These are phyloP conservation scores for Paecilomyces fulvus DNA, from an alignment of 2,329 filamentous ascomycete species.

Conservation along the genomic window DNA sequence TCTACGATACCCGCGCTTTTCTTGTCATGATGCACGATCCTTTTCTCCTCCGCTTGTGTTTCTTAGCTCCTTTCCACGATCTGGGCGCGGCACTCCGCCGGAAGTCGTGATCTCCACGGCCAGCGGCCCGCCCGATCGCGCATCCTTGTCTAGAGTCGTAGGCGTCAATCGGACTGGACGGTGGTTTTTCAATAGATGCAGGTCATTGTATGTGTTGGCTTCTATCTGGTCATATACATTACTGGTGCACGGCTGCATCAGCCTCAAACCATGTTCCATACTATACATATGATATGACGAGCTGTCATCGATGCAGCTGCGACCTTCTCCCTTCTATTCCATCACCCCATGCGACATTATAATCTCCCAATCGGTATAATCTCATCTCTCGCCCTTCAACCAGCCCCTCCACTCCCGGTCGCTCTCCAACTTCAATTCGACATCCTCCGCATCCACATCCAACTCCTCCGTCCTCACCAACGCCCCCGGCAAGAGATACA, in stretches of 20 bases:
- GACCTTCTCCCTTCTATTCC: neutral
- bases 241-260: neutral
- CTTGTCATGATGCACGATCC: conserved; percentile 6
- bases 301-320: neutral
- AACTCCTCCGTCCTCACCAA: conserved; percentile 52
- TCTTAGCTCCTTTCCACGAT: conserved; percentile 1
- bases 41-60: conserved; percentile 7
- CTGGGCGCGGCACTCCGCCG: neutral
- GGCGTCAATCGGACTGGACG: neutral
- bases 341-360: neutral
- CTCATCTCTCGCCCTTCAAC: conserved; percentile 9
- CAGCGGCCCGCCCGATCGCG: neutral
- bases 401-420: conserved; percentile 29
- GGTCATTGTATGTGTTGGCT: neutral
- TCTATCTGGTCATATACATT: neutral
- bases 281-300: neutral
- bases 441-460: conserved; percentile 22
- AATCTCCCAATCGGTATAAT: neutral
- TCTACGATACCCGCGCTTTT: conserved; percentile 12
- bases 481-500: conserved; percentile 55
- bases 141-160: neutral
- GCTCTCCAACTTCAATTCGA: conserved; percentile 20
- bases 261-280: neutral
- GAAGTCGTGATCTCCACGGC: neutral
- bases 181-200: neutral